Evolutionary conservation across 352 stramenopile genomes (phyloP).

Genomic region (Phytopythium litorale): DNA sequence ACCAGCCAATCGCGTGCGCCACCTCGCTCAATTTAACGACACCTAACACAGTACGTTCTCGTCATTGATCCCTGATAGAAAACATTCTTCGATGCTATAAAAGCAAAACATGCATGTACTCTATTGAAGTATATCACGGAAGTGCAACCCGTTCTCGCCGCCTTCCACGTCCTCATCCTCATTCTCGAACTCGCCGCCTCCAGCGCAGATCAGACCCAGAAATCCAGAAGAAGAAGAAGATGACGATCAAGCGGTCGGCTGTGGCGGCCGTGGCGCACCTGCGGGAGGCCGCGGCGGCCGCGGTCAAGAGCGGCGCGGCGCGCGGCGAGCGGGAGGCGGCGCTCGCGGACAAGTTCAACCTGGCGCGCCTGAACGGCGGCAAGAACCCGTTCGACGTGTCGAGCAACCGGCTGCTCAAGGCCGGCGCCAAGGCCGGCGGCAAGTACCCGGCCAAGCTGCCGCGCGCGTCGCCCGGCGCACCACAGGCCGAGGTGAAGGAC

Average conservation of each 20-base stretch:
- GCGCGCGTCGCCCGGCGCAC: constrained; percentile 1
- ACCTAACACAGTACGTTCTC: neutral
- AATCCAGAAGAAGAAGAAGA: neutral
- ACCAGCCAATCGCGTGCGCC: neutral
- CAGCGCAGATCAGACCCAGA: neutral
- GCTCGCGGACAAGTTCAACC: constrained; percentile 58
- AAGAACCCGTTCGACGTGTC: constrained; percentile 68
- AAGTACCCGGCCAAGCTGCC: neutral
- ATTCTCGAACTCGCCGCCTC: neutral
- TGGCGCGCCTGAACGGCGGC: constrained; percentile 57
- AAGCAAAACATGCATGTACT: neutral
- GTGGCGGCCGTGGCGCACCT: constrained; percentile 1
- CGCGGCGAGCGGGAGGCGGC: constrained; percentile 23
- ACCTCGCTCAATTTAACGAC: neutral
- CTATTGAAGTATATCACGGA: neutral
- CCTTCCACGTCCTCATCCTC: neutral
- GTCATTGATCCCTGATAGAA: no score
- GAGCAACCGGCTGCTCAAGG: constrained; percentile 49
- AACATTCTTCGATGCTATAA: no score
- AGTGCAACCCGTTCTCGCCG: neutral
- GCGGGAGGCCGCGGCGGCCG: neutral
- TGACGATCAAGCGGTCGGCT: constrained; percentile 3
- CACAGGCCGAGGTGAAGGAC: constrained; percentile 37
- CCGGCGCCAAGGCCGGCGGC: constrained; percentile 14
- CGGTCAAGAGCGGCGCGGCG: constrained; percentile 4